Evolutionary conservation across 208 protist genomes (phyloP).

Genomic region (Acanthamoeba healyi): DNA sequence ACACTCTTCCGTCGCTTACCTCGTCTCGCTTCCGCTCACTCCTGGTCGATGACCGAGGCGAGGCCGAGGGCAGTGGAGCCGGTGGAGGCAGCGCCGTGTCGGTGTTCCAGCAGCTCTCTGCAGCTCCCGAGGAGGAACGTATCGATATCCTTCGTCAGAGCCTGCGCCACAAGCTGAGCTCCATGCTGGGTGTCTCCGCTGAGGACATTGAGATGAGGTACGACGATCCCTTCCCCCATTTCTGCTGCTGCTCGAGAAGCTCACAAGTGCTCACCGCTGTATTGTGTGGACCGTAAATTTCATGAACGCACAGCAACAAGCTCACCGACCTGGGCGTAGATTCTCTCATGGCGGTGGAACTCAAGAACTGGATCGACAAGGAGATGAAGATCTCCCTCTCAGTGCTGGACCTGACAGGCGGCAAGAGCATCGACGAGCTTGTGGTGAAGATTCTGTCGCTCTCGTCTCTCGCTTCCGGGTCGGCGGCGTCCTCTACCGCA

Average conservation of each 20-base stretch:
- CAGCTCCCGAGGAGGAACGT: background rate
- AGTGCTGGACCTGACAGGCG: conserved; percentile 73
- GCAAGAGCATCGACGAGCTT: conserved; percentile 68
- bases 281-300: too few species aligned
- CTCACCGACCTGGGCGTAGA: conserved; percentile 78
- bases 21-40: conserved; percentile 7
- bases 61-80: background rate
- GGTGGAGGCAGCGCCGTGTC: conserved; percentile 14
- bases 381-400: conserved; percentile 71
- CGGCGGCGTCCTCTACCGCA: background rate
- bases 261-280: too few species aligned
- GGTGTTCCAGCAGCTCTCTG: conserved; percentile 2
- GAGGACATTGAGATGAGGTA: conserved; percentile 68
- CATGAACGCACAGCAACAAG: too few species aligned
- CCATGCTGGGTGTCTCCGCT: conserved; percentile 49
- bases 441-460: conserved; percentile 43
- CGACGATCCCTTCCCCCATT: too few species aligned
- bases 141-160: conserved; percentile 7
- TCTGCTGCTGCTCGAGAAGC: too few species aligned
- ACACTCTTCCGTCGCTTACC: conserved; percentile 3
- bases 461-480: background rate
- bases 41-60: background rate
- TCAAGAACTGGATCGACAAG: conserved; percentile 73
- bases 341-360: conserved; percentile 76
- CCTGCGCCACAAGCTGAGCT: conserved; percentile 61